A percentile compares a stretch with the other conserved stretches of the same genome.
These are phyloP conservation scores for Cadophora gregata DNA, from an alignment of 2,329 filamentous ascomycete genomes.

Conservation along the genomic window DNA sequence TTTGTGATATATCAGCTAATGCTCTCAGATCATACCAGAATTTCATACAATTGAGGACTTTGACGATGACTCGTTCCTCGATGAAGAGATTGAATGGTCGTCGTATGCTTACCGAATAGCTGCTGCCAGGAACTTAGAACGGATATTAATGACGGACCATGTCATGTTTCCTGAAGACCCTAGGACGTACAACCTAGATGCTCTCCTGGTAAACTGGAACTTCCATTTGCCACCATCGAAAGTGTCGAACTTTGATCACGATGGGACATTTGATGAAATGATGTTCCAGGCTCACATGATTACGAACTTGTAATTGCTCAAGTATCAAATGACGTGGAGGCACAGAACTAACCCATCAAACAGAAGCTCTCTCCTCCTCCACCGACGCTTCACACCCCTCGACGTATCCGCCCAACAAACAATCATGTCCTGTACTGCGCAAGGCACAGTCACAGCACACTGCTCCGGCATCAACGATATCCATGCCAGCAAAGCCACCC, in stretches of 20 bases:
- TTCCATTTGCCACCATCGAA: constrained; percentile 78
- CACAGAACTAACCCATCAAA: background rate
- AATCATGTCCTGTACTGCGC: constrained; percentile 65
- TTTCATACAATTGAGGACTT: constrained; percentile 75
- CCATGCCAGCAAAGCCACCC: constrained; percentile 80
- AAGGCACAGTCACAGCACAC: constrained; percentile 46
- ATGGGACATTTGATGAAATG: constrained; percentile 81
- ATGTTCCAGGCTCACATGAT: constrained; percentile 92
- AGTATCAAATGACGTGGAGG: background rate
- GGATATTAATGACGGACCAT: constrained; percentile 67
- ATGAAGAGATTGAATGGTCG: constrained; percentile 73
- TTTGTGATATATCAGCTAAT: constrained; percentile 41
- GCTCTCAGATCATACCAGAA: constrained; percentile 60
- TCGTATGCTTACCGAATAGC: constrained; percentile 86
- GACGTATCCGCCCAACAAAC: constrained; percentile 61
- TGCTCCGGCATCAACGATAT: constrained; percentile 21
- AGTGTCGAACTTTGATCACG: constrained; percentile 68
- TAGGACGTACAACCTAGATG: constrained; percentile 61
- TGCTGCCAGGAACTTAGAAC: constrained; percentile 76
- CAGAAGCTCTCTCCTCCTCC: constrained; percentile 72
- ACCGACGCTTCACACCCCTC: constrained; percentile 78
- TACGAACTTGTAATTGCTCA: constrained; percentile 49
- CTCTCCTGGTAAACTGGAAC: constrained; percentile 72
- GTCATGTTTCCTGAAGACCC: constrained; percentile 57
- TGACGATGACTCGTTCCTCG: constrained; percentile 68